Conservation (phyloP, 1,139 yeast genomes). For the Geotrichum aggregatum region DNA sequence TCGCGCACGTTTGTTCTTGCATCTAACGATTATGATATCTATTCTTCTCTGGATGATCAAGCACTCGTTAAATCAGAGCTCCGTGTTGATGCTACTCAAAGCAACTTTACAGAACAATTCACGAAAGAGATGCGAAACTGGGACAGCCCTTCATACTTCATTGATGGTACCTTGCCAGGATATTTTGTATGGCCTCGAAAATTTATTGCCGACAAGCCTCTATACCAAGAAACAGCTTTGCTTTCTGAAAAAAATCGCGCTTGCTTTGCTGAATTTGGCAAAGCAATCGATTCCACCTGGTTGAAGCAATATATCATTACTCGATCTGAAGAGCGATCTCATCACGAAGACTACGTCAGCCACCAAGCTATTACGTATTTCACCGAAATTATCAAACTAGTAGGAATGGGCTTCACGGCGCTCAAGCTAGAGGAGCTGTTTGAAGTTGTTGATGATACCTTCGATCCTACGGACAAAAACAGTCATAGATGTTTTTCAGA, state of each 20-base stretch:
- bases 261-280: slow-evolving; percentile 47
- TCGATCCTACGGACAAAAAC: slow-evolving; percentile 36
- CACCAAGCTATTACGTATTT: slow-evolving; percentile 30
- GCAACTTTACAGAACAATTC: slow-evolving; percentile 46
- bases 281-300: slow-evolving; percentile 55
- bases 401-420: slow-evolving; percentile 27
- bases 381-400: slow-evolving; percentile 28
- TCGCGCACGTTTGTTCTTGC: slow-evolving; percentile 56
- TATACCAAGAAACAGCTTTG: slow-evolving; percentile 34
- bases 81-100: slow-evolving; percentile 44
- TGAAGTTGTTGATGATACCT: slow-evolving; percentile 24
- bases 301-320: slow-evolving; percentile 49
- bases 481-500: slow-evolving; percentile 43
- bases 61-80: slow-evolving; percentile 37
- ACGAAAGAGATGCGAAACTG: slow-evolving; percentile 50
- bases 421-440: slow-evolving; percentile 29
- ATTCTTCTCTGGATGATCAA: slow-evolving; percentile 32
- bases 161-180: slow-evolving; percentile 54
- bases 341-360: slow-evolving; percentile 37
- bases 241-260: slow-evolving; percentile 43
- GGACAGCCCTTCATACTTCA: slow-evolving; percentile 30
- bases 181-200: slow-evolving; percentile 75
- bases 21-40: slow-evolving; percentile 50
- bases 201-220: slow-evolving; percentile 47
- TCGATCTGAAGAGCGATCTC: slow-evolving; percentile 39